phyloP scores from a whole-genome alignment of 768 basidiomycete species.

The Xanthoconium purpureum region DNA sequence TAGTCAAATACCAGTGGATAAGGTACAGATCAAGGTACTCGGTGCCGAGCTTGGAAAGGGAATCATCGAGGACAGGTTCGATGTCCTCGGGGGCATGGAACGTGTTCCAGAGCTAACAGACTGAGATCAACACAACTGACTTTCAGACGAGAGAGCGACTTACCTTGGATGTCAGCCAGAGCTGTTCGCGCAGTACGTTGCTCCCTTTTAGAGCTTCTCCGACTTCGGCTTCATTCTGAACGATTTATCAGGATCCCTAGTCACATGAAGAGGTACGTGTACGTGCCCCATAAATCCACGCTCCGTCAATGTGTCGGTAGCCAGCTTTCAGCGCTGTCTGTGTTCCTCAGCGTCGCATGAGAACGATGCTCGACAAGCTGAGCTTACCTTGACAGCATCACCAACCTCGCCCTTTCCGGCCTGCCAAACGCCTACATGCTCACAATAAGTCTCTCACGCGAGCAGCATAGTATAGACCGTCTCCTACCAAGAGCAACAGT shows the following conservation, averaged over 20 bases:
- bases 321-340: constrained; percentile 59
- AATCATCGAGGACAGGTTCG: constrained; percentile 64
- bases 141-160: not conserved
- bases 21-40: constrained; percentile 80
- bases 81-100: constrained; percentile 76
- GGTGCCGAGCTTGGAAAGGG: constrained; percentile 55
- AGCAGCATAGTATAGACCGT: not conserved
- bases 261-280: not conserved
- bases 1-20: constrained; percentile 62
- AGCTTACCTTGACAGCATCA: constrained; percentile 56
- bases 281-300: constrained; percentile 64
- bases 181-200: constrained; percentile 54
- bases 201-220: constrained; percentile 60
- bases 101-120: constrained; percentile 62
- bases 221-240: constrained; percentile 69
- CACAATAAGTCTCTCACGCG: not conserved
- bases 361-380: no score
- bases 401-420: constrained; percentile 59
- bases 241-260: not conserved
- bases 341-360: not conserved
- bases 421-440: constrained; percentile 57
- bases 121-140: not conserved
- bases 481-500: constrained; percentile 58
- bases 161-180: constrained; percentile 68
- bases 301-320: constrained; percentile 72